Percentiles rank a stretch among this genome's conserved stretches.
Evolutionary conservation across 1,284 basidiomycete genomes (phyloP).

Genomic region (Marasmius fiardii): DNA sequence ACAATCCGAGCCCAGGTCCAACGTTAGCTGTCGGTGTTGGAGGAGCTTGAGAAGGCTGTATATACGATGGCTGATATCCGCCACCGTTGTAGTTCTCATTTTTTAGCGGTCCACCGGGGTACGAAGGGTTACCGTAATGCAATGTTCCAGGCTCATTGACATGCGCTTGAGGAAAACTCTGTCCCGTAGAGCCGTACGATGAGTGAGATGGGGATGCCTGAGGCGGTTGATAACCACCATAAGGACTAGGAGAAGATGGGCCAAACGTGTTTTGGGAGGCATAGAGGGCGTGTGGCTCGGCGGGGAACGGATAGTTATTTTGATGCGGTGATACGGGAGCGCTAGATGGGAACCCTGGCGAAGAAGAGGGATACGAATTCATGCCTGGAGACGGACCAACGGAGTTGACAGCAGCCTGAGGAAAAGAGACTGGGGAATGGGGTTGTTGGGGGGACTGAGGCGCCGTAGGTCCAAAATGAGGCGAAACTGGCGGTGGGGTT

Average conservation of each 20-base stretch:
- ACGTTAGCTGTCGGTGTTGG: not conserved
- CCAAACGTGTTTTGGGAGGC: not conserved
- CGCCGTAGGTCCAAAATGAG: not conserved
- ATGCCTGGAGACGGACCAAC: not conserved
- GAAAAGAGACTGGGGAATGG: not conserved
- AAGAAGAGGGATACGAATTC: conserved; percentile 2
- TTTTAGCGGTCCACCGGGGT: conserved; percentile 9
- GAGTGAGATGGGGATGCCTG: not conserved
- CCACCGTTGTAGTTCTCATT: not conserved
- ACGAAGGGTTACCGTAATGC: conserved; percentile 2
- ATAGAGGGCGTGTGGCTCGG: not conserved
- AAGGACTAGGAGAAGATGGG: conserved; percentile 1
- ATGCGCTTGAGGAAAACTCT: not conserved
- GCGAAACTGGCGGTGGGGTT: not conserved
- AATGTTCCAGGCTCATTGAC: conserved; percentile 6
- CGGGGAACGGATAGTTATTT: conserved; percentile 2
- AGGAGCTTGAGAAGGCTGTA: conserved; percentile 1
- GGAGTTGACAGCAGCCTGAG: not conserved
- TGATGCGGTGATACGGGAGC: conserved; percentile 1
- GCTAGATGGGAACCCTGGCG: not conserved
- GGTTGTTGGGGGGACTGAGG: not conserved
- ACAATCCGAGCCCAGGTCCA: not conserved
- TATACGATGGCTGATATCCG: conserved; percentile 4
- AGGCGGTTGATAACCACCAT: conserved; percentile 1
- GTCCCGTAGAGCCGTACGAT: not conserved